Percentiles rank a stretch among this genome's conserved stretches.
Evolutionary conservation across 495 filamentous ascomycete genomes (phyloP).

Genomic region (Lentithecium fluviatile): DNA sequence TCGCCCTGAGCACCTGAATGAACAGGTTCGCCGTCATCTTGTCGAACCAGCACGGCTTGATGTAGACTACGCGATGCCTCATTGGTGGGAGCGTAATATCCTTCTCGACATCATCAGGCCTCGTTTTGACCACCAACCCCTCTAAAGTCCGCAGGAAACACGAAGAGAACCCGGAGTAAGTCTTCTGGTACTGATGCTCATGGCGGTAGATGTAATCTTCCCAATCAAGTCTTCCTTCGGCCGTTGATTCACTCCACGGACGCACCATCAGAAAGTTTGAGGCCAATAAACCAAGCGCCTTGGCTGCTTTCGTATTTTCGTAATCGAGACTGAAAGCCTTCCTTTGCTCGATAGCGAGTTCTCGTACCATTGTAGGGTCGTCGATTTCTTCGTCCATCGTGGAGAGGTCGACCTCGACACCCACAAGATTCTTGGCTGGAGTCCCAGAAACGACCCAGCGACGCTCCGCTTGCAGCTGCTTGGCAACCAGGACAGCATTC

Average conservation of each 20-base stretch:
- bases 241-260: constrained; percentile 66
- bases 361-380: constrained; percentile 37
- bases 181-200: constrained; percentile 49
- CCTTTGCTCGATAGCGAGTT: constrained; percentile 35
- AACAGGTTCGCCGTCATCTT: constrained; percentile 82
- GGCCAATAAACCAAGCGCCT: constrained; percentile 74
- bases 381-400: constrained; percentile 36
- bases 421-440: constrained; percentile 76
- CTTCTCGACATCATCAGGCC: constrained; percentile 62
- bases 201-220: constrained; percentile 70
- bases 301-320: constrained; percentile 40
- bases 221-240: constrained; percentile 62
- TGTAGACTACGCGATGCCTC: constrained; percentile 65
- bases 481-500: constrained; percentile 65
- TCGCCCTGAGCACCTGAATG: constrained; percentile 73
- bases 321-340: constrained; percentile 36
- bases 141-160: constrained; percentile 71
- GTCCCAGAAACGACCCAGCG: constrained; percentile 93
- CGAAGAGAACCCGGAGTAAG: constrained; percentile 44
- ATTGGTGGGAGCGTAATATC: constrained; percentile 68
- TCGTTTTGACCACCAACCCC: constrained; percentile 78
- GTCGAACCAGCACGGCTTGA: constrained; percentile 83
- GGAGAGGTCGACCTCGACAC: constrained; percentile 64
- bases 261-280: constrained; percentile 68
- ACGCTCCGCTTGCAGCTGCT: constrained; percentile 66